A percentile compares a stretch with the other conserved stretches of the same genome.
Conservation (phyloP, 176 grass and related monocot genomes). For the Paspalum notatum region DNA sequence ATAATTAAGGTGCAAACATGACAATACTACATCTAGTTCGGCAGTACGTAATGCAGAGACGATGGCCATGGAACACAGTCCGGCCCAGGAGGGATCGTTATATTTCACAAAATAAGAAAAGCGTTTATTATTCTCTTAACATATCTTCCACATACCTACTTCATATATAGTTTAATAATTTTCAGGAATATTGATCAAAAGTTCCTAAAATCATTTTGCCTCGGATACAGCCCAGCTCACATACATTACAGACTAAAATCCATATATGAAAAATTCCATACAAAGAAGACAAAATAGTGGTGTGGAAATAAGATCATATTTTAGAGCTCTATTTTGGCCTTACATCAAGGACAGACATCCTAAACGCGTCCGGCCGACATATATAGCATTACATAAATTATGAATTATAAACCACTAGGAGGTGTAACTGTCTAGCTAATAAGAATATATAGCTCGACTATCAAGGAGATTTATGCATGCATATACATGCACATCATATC, state of each 20-base stretch:
- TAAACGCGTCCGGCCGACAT: constrained; percentile 15
- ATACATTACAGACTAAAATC: not conserved
- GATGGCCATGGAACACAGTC: no score
- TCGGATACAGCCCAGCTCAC: not conserved
- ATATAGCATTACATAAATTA: constrained; percentile 16
- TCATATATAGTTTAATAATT: no score
- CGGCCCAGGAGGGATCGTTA: not conserved
- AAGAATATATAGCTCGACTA: constrained; percentile 31
- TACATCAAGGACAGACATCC: constrained; percentile 34
- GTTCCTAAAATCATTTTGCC: not conserved
- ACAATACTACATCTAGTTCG: no score
- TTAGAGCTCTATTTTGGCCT: constrained; percentile 22
- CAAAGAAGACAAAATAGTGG: not conserved
- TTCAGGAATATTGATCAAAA: not conserved
- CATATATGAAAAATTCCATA: not conserved
- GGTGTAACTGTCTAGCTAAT: constrained; percentile 25
- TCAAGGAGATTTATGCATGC: constrained; percentile 5
- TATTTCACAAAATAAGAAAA: no score
- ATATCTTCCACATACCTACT: no score
- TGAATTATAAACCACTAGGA: constrained; percentile 33
- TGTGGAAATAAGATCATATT: not conserved
- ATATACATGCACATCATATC: constrained; percentile 21
- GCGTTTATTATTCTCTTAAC: no score
- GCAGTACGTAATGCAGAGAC: no score
- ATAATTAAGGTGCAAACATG: no score